phyloP scores from a whole-genome alignment of 2,329 filamentous ascomycete species.

The Aspergillus udagawae region DNA sequence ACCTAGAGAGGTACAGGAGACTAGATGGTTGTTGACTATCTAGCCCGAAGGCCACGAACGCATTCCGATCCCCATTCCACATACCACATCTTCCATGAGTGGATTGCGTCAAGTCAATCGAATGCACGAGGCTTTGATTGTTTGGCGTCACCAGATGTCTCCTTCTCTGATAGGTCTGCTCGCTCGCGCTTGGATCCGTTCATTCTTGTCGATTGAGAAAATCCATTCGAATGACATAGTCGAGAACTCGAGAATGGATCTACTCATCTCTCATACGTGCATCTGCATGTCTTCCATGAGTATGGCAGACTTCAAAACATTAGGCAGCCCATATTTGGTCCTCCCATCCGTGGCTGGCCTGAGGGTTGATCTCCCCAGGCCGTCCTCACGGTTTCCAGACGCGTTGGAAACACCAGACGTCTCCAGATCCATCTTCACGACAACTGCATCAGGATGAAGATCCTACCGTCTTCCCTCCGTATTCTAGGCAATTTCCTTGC shows the following conservation, averaged over 20 bases:
- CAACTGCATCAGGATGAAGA: slow-evolving; percentile 6
- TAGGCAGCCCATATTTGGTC: background rate
- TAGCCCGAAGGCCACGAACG: background rate
- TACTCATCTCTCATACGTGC: background rate
- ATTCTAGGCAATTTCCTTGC: slow-evolving; percentile 6
- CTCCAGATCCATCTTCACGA: background rate
- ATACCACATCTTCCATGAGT: slow-evolving; percentile 7
- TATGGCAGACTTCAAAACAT: background rate
- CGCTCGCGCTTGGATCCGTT: background rate
- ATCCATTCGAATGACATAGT: background rate
- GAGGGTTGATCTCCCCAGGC: background rate
- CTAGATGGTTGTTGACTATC: background rate
- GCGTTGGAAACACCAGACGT: background rate
- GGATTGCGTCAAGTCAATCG: background rate
- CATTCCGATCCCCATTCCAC: slow-evolving; percentile 5
- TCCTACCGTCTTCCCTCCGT: background rate
- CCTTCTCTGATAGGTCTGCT: background rate
- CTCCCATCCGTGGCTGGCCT: background rate
- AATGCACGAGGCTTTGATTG: background rate
- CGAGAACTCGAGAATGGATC: background rate
- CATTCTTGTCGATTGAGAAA: background rate
- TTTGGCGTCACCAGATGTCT: background rate
- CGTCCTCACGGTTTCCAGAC: background rate
- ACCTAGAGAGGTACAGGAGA: no score
- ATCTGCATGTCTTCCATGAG: background rate